Evolutionary conservation across 2,329 filamentous ascomycete species (phyloP).

Genomic region (Coniochaeta hoffmannii): DNA sequence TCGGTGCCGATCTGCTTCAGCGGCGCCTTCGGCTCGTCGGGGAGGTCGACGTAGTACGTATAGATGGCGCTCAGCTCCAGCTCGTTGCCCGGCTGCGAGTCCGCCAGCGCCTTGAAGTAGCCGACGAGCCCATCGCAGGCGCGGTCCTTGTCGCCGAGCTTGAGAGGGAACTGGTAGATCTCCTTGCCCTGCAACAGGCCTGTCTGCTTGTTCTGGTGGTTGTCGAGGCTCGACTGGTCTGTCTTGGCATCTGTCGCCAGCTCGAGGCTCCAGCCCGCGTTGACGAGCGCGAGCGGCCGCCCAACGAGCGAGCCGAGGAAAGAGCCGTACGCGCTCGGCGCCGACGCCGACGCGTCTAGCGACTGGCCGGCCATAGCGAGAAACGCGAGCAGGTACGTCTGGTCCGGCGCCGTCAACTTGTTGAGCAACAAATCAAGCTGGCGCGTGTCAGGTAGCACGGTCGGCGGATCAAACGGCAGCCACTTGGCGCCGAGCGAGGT

Average conservation of each 20-base stretch:
- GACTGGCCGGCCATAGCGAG: slow-evolving; percentile 27
- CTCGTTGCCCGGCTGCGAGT: slow-evolving; percentile 4
- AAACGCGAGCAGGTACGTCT: slow-evolving; percentile 29
- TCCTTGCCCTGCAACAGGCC: slow-evolving; percentile 4
- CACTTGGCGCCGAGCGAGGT: slow-evolving; percentile 17
- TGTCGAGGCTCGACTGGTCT: background rate
- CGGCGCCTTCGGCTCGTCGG: background rate
- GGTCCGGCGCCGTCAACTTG: slow-evolving; percentile 13
- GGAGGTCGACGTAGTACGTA: slow-evolving; percentile 14
- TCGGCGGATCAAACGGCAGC: slow-evolving; percentile 23
- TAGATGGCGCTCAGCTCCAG: slow-evolving; percentile 18
- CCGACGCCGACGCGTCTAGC: slow-evolving; percentile 13
- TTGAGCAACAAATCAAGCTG: slow-evolving; percentile 19
- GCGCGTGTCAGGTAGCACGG: background rate
- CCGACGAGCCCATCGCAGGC: slow-evolving; percentile 30
- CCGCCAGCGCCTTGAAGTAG: slow-evolving; percentile 23
- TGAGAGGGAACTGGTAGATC: slow-evolving; percentile 25
- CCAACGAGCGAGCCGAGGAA: slow-evolving; percentile 29
- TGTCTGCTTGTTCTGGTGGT: background rate
- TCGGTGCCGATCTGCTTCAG: slow-evolving; percentile 7
- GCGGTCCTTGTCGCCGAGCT: slow-evolving; percentile 25
- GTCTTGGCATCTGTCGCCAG: slow-evolving; percentile 13
- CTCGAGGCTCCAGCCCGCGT: slow-evolving; percentile 31
- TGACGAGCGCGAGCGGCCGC: slow-evolving; percentile 31
- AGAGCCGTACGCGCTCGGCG: slow-evolving; percentile 27